Evolutionary conservation across 176 grass and related monocot genomes (phyloP).

Genomic region (Aegilops bicornis): DNA sequence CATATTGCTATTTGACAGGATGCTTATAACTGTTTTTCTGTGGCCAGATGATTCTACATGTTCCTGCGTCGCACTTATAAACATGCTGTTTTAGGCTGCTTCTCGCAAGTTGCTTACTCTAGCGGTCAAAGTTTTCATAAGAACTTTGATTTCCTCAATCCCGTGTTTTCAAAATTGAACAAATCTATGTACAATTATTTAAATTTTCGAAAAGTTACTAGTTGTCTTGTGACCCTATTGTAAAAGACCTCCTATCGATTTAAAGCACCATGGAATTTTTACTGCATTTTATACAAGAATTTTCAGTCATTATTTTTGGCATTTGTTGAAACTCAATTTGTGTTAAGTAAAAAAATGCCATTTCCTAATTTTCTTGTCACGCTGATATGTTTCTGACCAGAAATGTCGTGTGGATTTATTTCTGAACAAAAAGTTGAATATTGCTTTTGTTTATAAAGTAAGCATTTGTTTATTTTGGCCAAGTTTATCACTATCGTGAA

Average conservation of each 20-base stretch:
- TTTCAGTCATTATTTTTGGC: not conserved
- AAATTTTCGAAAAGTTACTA: slow-evolving; percentile 33
- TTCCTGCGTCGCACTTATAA: slow-evolving; percentile 61
- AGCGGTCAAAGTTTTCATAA: slow-evolving; percentile 47
- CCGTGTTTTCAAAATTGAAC: slow-evolving; percentile 50
- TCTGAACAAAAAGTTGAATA: slow-evolving; percentile 1
- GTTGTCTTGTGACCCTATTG: slow-evolving; percentile 42
- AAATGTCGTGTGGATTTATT: not conserved
- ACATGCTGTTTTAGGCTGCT: slow-evolving; percentile 61
- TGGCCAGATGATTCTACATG: slow-evolving; percentile 76
- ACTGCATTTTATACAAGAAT: slow-evolving; percentile 17
- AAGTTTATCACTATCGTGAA: not conserved
- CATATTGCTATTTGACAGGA: slow-evolving; percentile 67
- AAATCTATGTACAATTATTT: slow-evolving; percentile 50
- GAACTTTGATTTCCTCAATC: slow-evolving; percentile 34
- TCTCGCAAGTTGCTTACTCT: slow-evolving; percentile 43
- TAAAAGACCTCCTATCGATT: slow-evolving; percentile 57
- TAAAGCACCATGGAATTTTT: slow-evolving; percentile 39
- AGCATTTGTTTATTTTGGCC: not conserved
- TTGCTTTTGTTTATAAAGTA: not conserved
- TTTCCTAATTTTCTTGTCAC: not conserved
- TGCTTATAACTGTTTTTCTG: slow-evolving; percentile 69
- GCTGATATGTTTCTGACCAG: not conserved
- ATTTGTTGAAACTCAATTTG: slow-evolving; percentile 19
- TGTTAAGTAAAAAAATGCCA: not conserved